A percentile compares a stretch with the other conserved stretches of the same genome.
Conservation (phyloP, 441 rosid species). For the Pelargonium cotyledonis region DNA sequence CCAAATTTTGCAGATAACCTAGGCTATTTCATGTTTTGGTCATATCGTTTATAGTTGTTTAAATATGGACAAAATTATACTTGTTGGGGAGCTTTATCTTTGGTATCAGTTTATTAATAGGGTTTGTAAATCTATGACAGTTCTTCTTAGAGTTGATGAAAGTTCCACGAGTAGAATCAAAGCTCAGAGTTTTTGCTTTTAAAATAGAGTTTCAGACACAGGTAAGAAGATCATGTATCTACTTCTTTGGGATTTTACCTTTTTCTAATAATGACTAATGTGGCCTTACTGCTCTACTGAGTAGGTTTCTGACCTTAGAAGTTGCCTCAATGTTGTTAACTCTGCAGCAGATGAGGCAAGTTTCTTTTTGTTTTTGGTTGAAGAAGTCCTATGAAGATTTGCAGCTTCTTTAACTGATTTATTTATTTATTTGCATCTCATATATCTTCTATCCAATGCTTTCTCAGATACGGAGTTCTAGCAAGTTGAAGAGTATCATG, state of each 20-base stretch:
- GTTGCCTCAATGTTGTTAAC: slow-evolving; percentile 53
- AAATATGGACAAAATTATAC: background rate
- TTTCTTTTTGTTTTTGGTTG: slow-evolving; percentile 22
- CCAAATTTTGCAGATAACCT: background rate
- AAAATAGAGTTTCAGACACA: slow-evolving; percentile 73
- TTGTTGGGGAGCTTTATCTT: background rate
- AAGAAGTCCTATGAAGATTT: background rate
- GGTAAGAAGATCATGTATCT: slow-evolving; percentile 36
- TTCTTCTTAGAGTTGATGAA: slow-evolving; percentile 87
- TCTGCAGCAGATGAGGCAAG: slow-evolving; percentile 87
- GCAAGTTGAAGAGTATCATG: slow-evolving; percentile 75
- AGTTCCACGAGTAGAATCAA: slow-evolving; percentile 87
- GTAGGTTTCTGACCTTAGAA: slow-evolving; percentile 86
- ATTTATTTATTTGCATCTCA: background rate
- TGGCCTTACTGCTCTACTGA: slow-evolving; percentile 11
- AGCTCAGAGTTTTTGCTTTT: slow-evolving; percentile 86
- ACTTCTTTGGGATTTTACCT: background rate
- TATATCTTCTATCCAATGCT: slow-evolving; percentile 15
- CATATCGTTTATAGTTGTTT: background rate
- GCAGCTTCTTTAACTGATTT: background rate
- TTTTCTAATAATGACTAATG: background rate
- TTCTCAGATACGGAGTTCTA: slow-evolving; percentile 65
- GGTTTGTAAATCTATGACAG: slow-evolving; percentile 37
- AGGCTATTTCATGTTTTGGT: background rate
- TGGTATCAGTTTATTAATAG: slow-evolving; percentile 10